Evolutionary conservation across 2,329 filamentous ascomycete species (phyloP).

Genomic region (Cylindrodendrum hubeiense): DNA sequence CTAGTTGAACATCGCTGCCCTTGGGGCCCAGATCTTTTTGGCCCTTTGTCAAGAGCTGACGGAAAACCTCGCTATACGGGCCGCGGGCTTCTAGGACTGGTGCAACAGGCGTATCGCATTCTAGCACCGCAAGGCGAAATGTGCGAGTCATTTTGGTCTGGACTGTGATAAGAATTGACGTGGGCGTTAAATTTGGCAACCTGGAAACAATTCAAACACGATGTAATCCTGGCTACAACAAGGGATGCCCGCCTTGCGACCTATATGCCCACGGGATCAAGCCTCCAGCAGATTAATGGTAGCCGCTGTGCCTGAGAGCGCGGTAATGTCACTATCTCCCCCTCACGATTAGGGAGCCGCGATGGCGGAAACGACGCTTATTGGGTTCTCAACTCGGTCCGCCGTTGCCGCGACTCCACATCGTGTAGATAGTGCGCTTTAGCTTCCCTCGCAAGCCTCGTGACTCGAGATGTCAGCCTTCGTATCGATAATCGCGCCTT

Average conservation of each 20-base stretch:
- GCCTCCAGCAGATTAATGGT: background rate
- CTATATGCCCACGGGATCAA: slow-evolving; percentile 15
- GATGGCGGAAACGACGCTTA: slow-evolving; percentile 37
- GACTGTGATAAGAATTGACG: background rate
- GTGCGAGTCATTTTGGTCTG: slow-evolving; percentile 36
- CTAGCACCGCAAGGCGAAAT: slow-evolving; percentile 45
- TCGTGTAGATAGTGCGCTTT: background rate
- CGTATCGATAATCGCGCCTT: background rate
- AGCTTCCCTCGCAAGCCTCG: slow-evolving; percentile 6
- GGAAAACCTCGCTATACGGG: slow-evolving; percentile 49
- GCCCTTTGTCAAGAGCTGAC: slow-evolving; percentile 42
- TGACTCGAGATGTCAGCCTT: slow-evolving; percentile 9
- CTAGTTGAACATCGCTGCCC: slow-evolving; percentile 36
- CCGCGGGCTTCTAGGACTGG: slow-evolving; percentile 42
- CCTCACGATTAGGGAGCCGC: slow-evolving; percentile 26
- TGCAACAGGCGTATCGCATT: slow-evolving; percentile 49
- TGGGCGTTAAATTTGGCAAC: slow-evolving; percentile 1
- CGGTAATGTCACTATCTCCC: background rate
- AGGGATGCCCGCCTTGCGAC: background rate
- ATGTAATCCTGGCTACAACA: slow-evolving; percentile 1
- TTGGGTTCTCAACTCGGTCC: slow-evolving; percentile 40
- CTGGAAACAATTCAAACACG: background rate
- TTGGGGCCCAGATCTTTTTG: slow-evolving; percentile 37
- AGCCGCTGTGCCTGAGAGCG: background rate
- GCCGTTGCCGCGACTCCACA: slow-evolving; percentile 43